Evolutionary conservation across 192 early-diverging fungal genomes (phyloP).

Genomic region (Powellomyces hirtus): DNA sequence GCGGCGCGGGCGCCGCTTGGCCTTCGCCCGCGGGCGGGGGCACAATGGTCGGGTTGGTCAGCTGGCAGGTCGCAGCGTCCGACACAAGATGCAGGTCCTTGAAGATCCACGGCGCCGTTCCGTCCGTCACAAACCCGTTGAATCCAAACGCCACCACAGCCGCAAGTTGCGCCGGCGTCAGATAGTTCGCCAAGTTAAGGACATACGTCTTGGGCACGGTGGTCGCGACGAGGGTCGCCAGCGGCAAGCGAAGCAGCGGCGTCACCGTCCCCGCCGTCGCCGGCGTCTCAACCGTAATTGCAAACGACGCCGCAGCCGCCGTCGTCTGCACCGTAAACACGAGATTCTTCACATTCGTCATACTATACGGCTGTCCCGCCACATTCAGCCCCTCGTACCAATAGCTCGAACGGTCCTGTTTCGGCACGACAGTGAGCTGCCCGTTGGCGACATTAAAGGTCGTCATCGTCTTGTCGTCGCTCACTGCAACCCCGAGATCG

Average conservation of each 20-base stretch:
- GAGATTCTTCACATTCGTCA: background rate
- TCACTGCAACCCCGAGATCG: background rate
- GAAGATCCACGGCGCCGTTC: background rate
- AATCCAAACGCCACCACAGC: background rate
- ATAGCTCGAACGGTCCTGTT: background rate
- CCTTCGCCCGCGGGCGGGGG: no score
- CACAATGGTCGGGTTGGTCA: background rate
- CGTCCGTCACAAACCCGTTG: background rate
- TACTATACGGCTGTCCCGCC: background rate
- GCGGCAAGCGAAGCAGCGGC: no score
- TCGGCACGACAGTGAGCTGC: background rate
- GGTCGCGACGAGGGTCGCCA: background rate
- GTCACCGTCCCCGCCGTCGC: no score
- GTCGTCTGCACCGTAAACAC: background rate
- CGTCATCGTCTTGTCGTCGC: background rate
- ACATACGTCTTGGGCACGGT: background rate
- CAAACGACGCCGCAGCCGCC: background rate
- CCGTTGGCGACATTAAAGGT: background rate
- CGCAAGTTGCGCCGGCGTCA: background rate
- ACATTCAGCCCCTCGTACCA: background rate
- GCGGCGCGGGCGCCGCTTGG: no score
- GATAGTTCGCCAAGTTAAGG: background rate
- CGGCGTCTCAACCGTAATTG: background rate
- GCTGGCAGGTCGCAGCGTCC: background rate
- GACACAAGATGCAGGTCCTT: background rate